Conservation (phyloP, 257 asterid species). For the Galeopsis tetrahit region DNA sequence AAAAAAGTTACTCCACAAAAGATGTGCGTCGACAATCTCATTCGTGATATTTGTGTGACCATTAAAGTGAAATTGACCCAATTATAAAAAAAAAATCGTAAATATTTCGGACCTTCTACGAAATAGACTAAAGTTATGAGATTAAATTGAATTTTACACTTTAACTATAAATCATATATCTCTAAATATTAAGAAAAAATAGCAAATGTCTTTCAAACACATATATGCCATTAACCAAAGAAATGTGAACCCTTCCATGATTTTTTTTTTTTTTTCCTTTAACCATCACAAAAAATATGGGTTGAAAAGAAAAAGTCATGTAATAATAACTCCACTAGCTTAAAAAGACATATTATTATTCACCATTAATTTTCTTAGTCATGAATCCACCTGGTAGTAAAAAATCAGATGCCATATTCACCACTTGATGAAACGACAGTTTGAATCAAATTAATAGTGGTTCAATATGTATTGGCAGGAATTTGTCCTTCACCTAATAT, state of each 20-base stretch:
- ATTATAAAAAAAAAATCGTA: too few species aligned
- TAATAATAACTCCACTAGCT: constrained; percentile 39
- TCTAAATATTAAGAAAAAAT: not conserved
- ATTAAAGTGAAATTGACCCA: too few species aligned
- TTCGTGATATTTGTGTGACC: too few species aligned
- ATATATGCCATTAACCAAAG: constrained; percentile 31
- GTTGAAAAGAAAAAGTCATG: constrained; percentile 31
- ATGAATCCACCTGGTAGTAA: constrained; percentile 37
- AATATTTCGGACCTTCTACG: too few species aligned
- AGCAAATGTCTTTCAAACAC: constrained; percentile 21
- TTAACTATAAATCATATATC: not conserved
- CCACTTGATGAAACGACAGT: constrained; percentile 12
- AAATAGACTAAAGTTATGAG: too few species aligned
- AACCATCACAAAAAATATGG: constrained; percentile 20
- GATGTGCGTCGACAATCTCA: too few species aligned
- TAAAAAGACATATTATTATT: constrained; percentile 24
- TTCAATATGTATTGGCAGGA: not conserved
- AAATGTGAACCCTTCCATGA: constrained; percentile 34
- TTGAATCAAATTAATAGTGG: constrained; percentile 14
- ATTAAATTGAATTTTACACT: too few species aligned
- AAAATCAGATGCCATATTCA: constrained; percentile 27
- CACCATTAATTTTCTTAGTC: constrained; percentile 36
- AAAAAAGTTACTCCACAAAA: too few species aligned
- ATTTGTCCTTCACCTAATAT: not conserved
- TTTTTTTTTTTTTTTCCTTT: constrained; percentile 28